Conservation (phyloP, 495 filamentous ascomycete species). For the Talaromyces stipitatus region DNA sequence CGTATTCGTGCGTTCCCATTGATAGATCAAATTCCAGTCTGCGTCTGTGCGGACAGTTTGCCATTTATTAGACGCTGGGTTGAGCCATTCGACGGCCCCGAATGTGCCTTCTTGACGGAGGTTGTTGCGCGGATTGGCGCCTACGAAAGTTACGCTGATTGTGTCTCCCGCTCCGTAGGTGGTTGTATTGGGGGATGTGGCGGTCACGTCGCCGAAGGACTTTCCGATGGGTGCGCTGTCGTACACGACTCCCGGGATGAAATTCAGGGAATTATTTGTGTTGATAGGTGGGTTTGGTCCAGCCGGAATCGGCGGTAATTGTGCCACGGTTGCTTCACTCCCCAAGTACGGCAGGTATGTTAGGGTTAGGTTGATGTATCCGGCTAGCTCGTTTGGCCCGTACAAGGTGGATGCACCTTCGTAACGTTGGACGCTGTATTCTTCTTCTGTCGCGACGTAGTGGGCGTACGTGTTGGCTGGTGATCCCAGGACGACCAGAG, state of each 20-base stretch:
- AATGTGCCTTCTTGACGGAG: slow-evolving; percentile 72
- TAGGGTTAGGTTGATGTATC: slow-evolving; percentile 80
- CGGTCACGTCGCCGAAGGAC: slow-evolving; percentile 64
- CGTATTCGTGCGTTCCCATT: slow-evolving; percentile 68
- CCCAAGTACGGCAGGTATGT: slow-evolving; percentile 63
- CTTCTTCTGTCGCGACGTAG: slow-evolving; percentile 89
- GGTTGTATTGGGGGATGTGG: slow-evolving; percentile 39
- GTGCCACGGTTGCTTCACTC: slow-evolving; percentile 28
- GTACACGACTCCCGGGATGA: slow-evolving; percentile 72
- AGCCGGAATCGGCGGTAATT: slow-evolving; percentile 35
- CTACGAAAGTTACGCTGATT: slow-evolving; percentile 66
- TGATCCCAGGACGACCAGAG: slow-evolving; percentile 81
- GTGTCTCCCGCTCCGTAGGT: slow-evolving; percentile 49
- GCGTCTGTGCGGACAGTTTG: slow-evolving; percentile 57
- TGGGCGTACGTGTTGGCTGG: slow-evolving; percentile 95
- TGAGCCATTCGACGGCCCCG: slow-evolving; percentile 65
- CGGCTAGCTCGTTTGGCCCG: slow-evolving; percentile 83
- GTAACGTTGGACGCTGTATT: slow-evolving; percentile 86
- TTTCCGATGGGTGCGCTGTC: slow-evolving; percentile 68
- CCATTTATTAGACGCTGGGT: slow-evolving; percentile 50
- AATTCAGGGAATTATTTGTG: slow-evolving; percentile 67
- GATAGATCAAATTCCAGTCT: slow-evolving; percentile 75
- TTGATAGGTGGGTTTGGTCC: slow-evolving; percentile 76
- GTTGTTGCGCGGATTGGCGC: slow-evolving; percentile 86
- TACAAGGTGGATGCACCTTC: slow-evolving; percentile 94